Evolutionary conservation across 2,329 filamentous ascomycete genomes (phyloP).

Genomic region (Pezicula neosporulosa): DNA sequence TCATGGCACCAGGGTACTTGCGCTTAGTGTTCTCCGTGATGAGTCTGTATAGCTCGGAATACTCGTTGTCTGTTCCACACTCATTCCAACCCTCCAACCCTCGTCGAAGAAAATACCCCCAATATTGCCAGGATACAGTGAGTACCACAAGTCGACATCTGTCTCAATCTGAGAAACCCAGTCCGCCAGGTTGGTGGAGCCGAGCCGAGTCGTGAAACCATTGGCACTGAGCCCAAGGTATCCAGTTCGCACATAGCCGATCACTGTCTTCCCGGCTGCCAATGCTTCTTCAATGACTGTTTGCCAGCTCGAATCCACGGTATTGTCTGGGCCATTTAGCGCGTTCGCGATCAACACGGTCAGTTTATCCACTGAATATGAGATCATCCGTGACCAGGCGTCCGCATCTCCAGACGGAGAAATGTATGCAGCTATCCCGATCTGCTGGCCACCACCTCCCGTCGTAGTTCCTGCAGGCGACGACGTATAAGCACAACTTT

Average conservation of each 20-base stretch:
- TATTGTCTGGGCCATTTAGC: conserved; percentile 7
- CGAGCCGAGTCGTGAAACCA: conserved; percentile 15
- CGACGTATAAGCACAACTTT: neutral
- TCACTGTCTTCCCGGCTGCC: conserved; percentile 4
- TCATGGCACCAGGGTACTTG: conserved; percentile 21
- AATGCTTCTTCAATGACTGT: conserved; percentile 6
- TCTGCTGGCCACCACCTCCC: conserved; percentile 2
- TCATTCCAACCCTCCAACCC: conserved; percentile 26
- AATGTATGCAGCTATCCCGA: conserved; percentile 10
- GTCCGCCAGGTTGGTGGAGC: conserved; percentile 14
- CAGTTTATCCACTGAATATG: conserved; percentile 1
- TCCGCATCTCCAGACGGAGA: conserved; percentile 8
- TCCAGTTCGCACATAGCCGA: conserved; percentile 9
- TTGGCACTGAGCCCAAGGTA: conserved; percentile 9
- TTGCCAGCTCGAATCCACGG: conserved; percentile 3
- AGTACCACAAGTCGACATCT: conserved; percentile 23
- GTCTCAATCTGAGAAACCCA: conserved; percentile 22
- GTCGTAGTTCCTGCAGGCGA: neutral
- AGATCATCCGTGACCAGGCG: conserved; percentile 5
- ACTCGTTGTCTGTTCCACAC: conserved; percentile 25
- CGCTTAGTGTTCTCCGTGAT: conserved; percentile 23
- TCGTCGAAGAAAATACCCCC: conserved; percentile 32
- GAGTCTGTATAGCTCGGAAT: conserved; percentile 23
- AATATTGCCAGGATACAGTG: conserved; percentile 20
- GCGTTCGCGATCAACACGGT: conserved; percentile 8